phyloP scores from a whole-genome alignment of 1,284 basidiomycete genomes.

The Pseudozyma thailandica region DNA sequence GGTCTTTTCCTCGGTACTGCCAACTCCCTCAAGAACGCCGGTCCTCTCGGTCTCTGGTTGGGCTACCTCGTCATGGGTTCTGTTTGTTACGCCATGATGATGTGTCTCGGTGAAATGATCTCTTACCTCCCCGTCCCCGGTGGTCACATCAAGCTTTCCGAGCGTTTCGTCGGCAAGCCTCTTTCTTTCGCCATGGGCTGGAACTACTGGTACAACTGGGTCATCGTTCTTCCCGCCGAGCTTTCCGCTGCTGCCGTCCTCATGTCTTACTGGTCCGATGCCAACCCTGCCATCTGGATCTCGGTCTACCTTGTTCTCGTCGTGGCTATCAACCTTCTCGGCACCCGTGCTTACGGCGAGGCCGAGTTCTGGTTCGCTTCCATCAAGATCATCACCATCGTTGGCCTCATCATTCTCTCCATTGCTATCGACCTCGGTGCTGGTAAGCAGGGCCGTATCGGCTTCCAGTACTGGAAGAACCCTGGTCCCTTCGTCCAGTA shows the following conservation, averaged over 20 bases:
- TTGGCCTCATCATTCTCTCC: conserved; percentile 63
- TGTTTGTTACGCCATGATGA: conserved; percentile 64
- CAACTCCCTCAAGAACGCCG: conserved; percentile 70
- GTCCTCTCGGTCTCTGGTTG: conserved; percentile 69
- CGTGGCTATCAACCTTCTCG: conserved; percentile 79
- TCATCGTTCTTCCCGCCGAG: conserved; percentile 78
- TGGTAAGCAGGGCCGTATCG: conserved; percentile 51
- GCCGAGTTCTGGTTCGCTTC: conserved; percentile 70
- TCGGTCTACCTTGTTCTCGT: conserved; percentile 78
- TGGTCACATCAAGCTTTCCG: conserved; percentile 82
- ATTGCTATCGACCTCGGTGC: conserved; percentile 62
- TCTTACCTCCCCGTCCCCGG: conserved; percentile 74
- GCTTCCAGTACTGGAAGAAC: conserved; percentile 64
- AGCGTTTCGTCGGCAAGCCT: conserved; percentile 81
- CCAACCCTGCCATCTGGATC: conserved; percentile 81
- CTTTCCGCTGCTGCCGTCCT: conserved; percentile 80
- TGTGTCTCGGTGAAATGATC: conserved; percentile 70
- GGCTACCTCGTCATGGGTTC: conserved; percentile 67
- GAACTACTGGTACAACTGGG: conserved; percentile 73
- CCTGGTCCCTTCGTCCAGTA: conserved; percentile 69
- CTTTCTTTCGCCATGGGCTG: conserved; percentile 74
- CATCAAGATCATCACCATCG: conserved; percentile 64
- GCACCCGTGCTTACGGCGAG: conserved; percentile 69
- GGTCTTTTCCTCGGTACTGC: conserved; percentile 80
- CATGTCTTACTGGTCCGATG: conserved; percentile 77